A percentile compares a stretch with the other conserved stretches of the same genome.
These are phyloP conservation scores for Trichoderma gracile DNA, from an alignment of 2,329 filamentous ascomycete species.

Conservation along the genomic window DNA sequence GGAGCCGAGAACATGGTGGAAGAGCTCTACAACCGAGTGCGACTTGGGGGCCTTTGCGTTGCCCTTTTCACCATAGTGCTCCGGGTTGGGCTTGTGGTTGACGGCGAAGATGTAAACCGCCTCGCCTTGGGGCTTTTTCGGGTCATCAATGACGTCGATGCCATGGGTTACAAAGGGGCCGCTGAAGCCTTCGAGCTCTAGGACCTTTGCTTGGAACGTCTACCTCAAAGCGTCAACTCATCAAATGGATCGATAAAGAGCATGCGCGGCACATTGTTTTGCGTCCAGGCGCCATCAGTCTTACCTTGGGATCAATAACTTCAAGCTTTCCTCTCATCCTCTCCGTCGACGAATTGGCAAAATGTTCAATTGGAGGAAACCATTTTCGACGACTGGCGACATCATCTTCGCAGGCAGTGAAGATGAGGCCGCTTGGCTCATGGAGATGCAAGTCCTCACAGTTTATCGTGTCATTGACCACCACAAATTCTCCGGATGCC, in stretches of 20 bases:
- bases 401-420: constrained; percentile 57
- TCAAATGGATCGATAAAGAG: background rate
- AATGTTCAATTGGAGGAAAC: constrained; percentile 52
- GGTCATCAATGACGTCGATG: constrained; percentile 59
- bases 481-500: constrained; percentile 37
- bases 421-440: constrained; percentile 48
- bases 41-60: constrained; percentile 40
- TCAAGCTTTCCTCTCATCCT: constrained; percentile 49
- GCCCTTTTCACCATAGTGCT: constrained; percentile 34
- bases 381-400: constrained; percentile 46
- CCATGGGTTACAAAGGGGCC: constrained; percentile 60
- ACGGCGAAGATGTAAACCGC: constrained; percentile 61
- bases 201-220: constrained; percentile 49
- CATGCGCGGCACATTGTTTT: background rate
- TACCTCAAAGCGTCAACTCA: constrained; percentile 31
- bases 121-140: constrained; percentile 35
- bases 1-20: constrained; percentile 53
- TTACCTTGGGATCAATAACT: constrained; percentile 55
- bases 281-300: constrained; percentile 24
- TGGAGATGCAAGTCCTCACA: constrained; percentile 64
- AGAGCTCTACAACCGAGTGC: constrained; percentile 58
- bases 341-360: constrained; percentile 43
- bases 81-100: constrained; percentile 58
- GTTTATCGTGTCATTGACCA: constrained; percentile 53
- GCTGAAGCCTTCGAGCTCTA: constrained; percentile 41